These are phyloP conservation scores for Polymyxa betae DNA, from an alignment of 208 protist species.

Conservation along the genomic window DNA sequence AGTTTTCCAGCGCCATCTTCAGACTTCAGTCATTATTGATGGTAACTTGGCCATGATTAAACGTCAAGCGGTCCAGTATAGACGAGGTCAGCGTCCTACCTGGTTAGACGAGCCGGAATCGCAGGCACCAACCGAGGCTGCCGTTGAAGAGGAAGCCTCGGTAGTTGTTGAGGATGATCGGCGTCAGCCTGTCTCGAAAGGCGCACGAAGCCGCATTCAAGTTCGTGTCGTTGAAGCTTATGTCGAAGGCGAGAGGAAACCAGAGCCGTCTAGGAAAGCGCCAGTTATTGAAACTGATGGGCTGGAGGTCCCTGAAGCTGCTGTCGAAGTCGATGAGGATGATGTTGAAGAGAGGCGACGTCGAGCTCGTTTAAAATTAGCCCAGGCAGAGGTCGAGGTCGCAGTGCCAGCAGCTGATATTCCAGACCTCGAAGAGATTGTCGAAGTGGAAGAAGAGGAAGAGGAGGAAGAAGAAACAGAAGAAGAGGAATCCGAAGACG, in stretches of 20 bases:
- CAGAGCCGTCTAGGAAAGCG: neutral
- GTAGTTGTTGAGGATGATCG: neutral
- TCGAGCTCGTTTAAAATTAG: neutral
- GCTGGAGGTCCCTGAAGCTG: conserved; percentile 15
- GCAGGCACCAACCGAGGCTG: neutral
- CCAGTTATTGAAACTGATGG: conserved; percentile 32
- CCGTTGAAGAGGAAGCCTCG: neutral
- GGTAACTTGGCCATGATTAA: neutral
- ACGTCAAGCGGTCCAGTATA: neutral
- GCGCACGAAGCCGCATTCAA: neutral
- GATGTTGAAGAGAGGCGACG: neutral
- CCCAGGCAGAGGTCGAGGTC: too few species aligned
- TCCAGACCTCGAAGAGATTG: neutral
- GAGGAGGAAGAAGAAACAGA: conserved; percentile 44
- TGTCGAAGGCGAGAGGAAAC: neutral
- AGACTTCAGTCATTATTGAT: too few species aligned
- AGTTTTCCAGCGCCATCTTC: too few species aligned
- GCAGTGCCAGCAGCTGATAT: neutral
- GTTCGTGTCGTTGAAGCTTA: neutral
- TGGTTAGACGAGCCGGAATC: neutral
- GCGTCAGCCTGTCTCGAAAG: neutral
- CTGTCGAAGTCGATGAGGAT: conserved; percentile 31
- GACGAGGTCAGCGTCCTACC: neutral
- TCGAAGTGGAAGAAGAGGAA: neutral
- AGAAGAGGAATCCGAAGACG: neutral